A percentile compares a stretch with the other conserved stretches of the same genome.
Evolutionary conservation across 805 yeast genomes (phyloP).

Genomic region (Priceomyces medius): DNA sequence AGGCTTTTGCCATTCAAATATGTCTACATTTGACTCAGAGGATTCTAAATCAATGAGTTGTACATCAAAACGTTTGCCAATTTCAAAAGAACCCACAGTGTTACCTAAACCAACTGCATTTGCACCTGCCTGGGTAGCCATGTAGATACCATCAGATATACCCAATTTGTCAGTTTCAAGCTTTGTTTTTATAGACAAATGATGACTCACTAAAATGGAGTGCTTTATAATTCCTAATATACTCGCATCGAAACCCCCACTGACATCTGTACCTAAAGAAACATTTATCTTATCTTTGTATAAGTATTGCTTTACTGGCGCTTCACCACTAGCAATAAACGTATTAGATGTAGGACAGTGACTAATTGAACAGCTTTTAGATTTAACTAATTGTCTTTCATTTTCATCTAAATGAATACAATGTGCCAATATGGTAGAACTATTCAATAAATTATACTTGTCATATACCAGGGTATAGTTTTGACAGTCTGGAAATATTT

Average conservation of each 20-base stretch:
- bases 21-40: slow-evolving; percentile 62
- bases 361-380: slow-evolving; percentile 65
- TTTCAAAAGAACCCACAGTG: slow-evolving; percentile 65
- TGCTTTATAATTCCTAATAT: slow-evolving; percentile 35
- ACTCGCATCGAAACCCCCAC: slow-evolving; percentile 43
- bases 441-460: slow-evolving; percentile 54
- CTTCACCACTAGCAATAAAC: slow-evolving; percentile 86
- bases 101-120: slow-evolving; percentile 58
- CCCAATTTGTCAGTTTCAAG: slow-evolving; percentile 52
- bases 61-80: slow-evolving; percentile 81
- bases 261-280: slow-evolving; percentile 53
- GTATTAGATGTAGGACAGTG: slow-evolving; percentile 95
- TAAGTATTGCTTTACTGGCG: slow-evolving; percentile 66
- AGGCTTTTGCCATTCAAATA: slow-evolving; percentile 73
- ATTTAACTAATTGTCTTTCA: slow-evolving; percentile 60
- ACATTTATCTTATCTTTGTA: slow-evolving; percentile 69
- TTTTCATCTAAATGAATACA: slow-evolving; percentile 70
- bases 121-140: slow-evolving; percentile 93
- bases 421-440: slow-evolving; percentile 82
- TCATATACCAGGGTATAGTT: slow-evolving; percentile 79
- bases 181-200: slow-evolving; percentile 35
- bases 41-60: slow-evolving; percentile 68
- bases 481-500: slow-evolving; percentile 67
- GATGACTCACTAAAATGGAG: slow-evolving; percentile 41
- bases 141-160: slow-evolving; percentile 68